These are phyloP conservation scores for Ceratocystiopsis minuta DNA, from an alignment of 2,329 filamentous ascomycete species.

Conservation along the genomic window DNA sequence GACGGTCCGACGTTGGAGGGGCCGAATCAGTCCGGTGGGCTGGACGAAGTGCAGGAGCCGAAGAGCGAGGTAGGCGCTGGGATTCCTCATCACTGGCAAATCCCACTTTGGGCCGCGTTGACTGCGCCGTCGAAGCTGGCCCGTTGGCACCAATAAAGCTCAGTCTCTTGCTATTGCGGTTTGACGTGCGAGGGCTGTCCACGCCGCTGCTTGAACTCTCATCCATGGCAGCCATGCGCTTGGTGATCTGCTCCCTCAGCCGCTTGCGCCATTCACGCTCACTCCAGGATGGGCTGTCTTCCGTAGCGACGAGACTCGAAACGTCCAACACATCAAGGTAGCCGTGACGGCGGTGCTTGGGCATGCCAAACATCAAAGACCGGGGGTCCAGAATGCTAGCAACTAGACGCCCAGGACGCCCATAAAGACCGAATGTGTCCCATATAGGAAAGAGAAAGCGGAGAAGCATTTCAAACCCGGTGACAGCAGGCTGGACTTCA, in stretches of 20 bases:
- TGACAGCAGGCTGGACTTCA: slow-evolving; percentile 77
- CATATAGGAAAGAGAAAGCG: slow-evolving; percentile 85
- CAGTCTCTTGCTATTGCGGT: slow-evolving; percentile 37
- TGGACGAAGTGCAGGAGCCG: slow-evolving; percentile 24
- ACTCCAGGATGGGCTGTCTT: slow-evolving; percentile 59
- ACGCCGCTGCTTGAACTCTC: slow-evolving; percentile 22
- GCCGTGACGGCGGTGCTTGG: slow-evolving; percentile 69
- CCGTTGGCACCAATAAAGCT: slow-evolving; percentile 28
- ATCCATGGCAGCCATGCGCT: slow-evolving; percentile 50
- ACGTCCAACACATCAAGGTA: slow-evolving; percentile 85
- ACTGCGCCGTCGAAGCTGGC: too few relatives aligned
- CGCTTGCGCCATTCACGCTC: slow-evolving; percentile 81
- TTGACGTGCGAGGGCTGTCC: slow-evolving; percentile 33
- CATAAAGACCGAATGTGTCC: slow-evolving; percentile 83
- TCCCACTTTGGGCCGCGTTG: too few relatives aligned
- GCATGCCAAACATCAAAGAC: slow-evolving; percentile 97
- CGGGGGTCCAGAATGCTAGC: slow-evolving; percentile 74
- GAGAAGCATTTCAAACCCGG: slow-evolving; percentile 88
- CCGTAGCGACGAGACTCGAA: slow-evolving; percentile 55
- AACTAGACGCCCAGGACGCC: slow-evolving; percentile 68
- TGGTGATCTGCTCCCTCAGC: slow-evolving; percentile 73
- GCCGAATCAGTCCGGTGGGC: slow-evolving; percentile 30
- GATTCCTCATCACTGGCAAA: slow-evolving; percentile 15
- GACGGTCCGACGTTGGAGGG: slow-evolving; percentile 24
- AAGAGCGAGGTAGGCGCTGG: slow-evolving; percentile 33